These are phyloP conservation scores for Styphnolobium japonicum DNA, from an alignment of 306 rosid genomes.

Conservation along the genomic window DNA sequence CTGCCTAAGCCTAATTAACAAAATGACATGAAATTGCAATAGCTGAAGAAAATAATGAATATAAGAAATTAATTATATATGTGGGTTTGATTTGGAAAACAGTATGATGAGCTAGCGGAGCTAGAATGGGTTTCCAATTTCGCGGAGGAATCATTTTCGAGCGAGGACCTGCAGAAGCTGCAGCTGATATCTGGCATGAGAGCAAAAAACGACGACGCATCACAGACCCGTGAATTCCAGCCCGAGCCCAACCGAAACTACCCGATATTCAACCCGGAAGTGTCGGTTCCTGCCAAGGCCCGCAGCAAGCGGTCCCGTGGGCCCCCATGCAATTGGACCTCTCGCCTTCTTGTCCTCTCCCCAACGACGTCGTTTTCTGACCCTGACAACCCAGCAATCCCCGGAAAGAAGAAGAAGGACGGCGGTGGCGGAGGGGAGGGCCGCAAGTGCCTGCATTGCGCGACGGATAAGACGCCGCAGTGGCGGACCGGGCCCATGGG, in stretches of 20 bases:
- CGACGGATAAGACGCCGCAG: constrained; percentile 90
- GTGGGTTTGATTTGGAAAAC: not conserved
- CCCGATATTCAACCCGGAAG: constrained; percentile 42
- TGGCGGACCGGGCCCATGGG: constrained; percentile 94
- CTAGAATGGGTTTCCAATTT: constrained; percentile 91
- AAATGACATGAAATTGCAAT: not conserved
- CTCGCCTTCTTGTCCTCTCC: constrained; percentile 63
- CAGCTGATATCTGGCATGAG: constrained; percentile 72
- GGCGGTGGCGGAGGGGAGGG: constrained; percentile 47
- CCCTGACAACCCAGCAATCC: not conserved
- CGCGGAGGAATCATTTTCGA: constrained; percentile 82
- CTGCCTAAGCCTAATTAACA: too few species aligned
- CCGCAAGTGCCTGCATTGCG: constrained; percentile 80
- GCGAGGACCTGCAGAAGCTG: constrained; percentile 74
- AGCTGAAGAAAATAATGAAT: not conserved
- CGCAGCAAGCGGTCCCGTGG: constrained; percentile 86
- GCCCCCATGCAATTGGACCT: constrained; percentile 80
- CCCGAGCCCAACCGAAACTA: constrained; percentile 24
- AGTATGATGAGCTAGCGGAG: constrained; percentile 86
- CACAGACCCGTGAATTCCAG: constrained; percentile 32
- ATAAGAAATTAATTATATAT: too few species aligned
- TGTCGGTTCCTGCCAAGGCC: constrained; percentile 78
- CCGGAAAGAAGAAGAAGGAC: constrained; percentile 62
- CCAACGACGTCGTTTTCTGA: constrained; percentile 36
- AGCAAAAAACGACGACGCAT: constrained; percentile 38